These are phyloP conservation scores for Adiantum capillusveneris DNA, from an alignment of 75 land plant species.

Conservation along the genomic window DNA sequence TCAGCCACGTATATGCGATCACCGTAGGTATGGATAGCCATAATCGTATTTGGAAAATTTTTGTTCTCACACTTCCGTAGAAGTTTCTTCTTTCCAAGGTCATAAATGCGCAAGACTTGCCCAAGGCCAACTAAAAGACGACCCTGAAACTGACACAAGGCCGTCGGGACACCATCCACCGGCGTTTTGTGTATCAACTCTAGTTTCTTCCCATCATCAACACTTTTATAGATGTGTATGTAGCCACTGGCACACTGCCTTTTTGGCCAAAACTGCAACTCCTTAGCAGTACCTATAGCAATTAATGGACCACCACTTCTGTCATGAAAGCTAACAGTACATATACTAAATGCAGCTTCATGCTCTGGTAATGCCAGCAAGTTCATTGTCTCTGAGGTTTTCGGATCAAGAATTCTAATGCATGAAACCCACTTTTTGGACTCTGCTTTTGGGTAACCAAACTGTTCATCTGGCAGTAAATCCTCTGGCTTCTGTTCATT, in stretches of 20 bases:
- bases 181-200: slow-evolving; percentile 95
- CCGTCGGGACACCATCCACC: slow-evolving; percentile 92
- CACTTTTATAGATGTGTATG: slow-evolving; percentile 84
- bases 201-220: slow-evolving; percentile 79
- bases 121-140: slow-evolving; percentile 93
- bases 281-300: slow-evolving; percentile 92
- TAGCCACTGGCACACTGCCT: slow-evolving; percentile 48
- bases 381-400: slow-evolving; percentile 67
- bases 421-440: slow-evolving; percentile 94
- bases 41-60: slow-evolving; percentile 85
- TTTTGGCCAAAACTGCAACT: slow-evolving; percentile 85
- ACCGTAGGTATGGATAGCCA: slow-evolving; percentile 86
- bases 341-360: slow-evolving; percentile 94
- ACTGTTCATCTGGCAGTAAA: slow-evolving; percentile 92
- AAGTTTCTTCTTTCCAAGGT: slow-evolving; percentile 83
- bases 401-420: slow-evolving; percentile 88
- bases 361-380: slow-evolving; percentile 90
- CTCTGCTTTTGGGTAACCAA: slow-evolving; percentile 94
- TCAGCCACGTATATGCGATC: slow-evolving; percentile 98
- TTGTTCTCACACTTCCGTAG: slow-evolving; percentile 98
- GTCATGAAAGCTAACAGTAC: slow-evolving; percentile 91
- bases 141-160: slow-evolving; percentile 93
- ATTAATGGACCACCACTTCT: slow-evolving; percentile 78
- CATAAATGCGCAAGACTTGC: slow-evolving; percentile 77
- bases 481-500: slow-evolving; percentile 73